Evolutionary conservation across 2,329 filamentous ascomycete genomes (phyloP).

Genomic region (Thelonectria rubi): DNA sequence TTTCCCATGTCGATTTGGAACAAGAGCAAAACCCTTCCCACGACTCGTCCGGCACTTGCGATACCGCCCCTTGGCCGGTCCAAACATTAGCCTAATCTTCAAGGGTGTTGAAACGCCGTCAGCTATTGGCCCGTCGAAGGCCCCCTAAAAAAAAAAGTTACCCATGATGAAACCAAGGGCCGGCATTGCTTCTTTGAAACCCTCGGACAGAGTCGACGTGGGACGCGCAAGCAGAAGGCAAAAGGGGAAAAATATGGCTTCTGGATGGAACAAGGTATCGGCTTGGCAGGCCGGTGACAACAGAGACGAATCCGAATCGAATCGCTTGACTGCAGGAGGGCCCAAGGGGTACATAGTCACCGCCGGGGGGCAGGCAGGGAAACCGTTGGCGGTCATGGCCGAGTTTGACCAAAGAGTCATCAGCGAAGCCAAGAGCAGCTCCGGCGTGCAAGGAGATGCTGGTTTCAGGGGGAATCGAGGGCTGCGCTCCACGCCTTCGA

Average conservation of each 20-base stretch:
- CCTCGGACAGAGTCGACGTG: conserved; percentile 2
- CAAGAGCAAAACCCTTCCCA: conserved; percentile 36
- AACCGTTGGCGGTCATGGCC: conserved; percentile 27
- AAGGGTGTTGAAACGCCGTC: conserved; percentile 36
- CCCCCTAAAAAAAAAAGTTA: conserved; percentile 30
- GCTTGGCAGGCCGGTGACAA: conserved; percentile 5
- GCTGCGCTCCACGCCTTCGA: conserved; percentile 17
- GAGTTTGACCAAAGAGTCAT: conserved; percentile 26
- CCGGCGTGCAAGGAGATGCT: conserved; percentile 27
- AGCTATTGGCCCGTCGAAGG: conserved; percentile 35
- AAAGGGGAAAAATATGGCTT: conserved; percentile 6
- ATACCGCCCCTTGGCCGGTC: conserved; percentile 14
- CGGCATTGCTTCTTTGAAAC: conserved; percentile 27
- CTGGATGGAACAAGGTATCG: conserved; percentile 4
- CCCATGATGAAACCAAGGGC: conserved; percentile 39
- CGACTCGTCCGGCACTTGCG: conserved; percentile 11
- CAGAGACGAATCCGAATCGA: conserved; percentile 2
- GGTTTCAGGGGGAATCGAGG: conserved; percentile 19
- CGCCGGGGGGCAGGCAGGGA: conserved; percentile 9
- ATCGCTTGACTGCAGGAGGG: conserved; percentile 20
- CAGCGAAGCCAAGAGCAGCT: conserved; percentile 30
- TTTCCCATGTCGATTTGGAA: conserved; percentile 26
- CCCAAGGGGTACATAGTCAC: not conserved
- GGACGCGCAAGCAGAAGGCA: conserved; percentile 4
- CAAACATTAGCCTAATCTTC: conserved; percentile 24